Percentiles rank a stretch among this genome's conserved stretches.
Evolutionary conservation across 441 rosid genomes (phyloP).

Genomic region (Rhodomyrtus psidioides): DNA sequence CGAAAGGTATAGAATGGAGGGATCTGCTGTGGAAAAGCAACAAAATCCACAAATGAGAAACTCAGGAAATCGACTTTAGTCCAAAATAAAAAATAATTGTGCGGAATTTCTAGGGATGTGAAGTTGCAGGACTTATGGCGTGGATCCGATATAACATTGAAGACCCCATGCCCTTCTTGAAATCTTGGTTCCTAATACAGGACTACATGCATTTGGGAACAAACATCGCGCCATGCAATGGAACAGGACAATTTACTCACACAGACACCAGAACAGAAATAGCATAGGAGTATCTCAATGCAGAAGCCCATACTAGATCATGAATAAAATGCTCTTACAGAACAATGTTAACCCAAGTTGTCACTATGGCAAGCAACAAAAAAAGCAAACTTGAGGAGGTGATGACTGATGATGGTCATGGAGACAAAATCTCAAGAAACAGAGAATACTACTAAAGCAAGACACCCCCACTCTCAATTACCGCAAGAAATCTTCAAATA

Average conservation of each 20-base stretch:
- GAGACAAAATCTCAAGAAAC: neutral
- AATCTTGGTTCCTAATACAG: neutral
- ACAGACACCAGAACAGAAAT: neutral
- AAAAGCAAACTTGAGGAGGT: neutral
- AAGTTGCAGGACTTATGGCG: neutral
- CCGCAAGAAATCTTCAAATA: neutral
- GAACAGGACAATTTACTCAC: neutral
- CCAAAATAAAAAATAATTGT: neutral
- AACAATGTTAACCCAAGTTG: neutral
- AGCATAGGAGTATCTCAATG: neutral
- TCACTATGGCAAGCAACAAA: neutral
- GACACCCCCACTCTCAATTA: neutral
- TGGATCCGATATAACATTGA: neutral
- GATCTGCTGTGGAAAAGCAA: slow-evolving; percentile 28
- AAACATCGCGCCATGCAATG: neutral
- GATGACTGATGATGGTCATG: neutral
- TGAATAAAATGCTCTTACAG: neutral
- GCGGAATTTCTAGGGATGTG: neutral
- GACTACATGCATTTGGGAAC: neutral
- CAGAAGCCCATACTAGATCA: neutral
- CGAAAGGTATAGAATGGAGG: slow-evolving; percentile 66
- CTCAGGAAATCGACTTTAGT: neutral
- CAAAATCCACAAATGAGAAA: neutral
- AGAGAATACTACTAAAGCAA: neutral
- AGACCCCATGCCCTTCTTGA: neutral